Conservation (phyloP, 345 rosid genomes). For the Acer yangbiense region DNA sequence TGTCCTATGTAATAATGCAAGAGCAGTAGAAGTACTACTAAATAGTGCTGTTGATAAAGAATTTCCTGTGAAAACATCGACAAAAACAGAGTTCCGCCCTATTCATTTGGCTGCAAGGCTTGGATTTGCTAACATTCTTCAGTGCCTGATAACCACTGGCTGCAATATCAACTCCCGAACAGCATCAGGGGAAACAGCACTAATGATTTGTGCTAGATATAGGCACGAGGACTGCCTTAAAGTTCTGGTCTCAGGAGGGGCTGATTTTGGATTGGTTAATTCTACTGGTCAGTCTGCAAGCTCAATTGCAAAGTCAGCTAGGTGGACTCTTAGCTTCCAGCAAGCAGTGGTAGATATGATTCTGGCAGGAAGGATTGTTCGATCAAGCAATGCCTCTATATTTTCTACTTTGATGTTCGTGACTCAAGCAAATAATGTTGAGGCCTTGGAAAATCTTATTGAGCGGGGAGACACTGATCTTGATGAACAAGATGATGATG, state of each 20-base stretch:
- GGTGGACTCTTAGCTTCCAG: slow-evolving; percentile 51
- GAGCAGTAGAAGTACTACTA: slow-evolving; percentile 49
- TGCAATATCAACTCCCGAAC: slow-evolving; percentile 54
- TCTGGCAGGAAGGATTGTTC: slow-evolving; percentile 39
- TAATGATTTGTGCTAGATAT: slow-evolving; percentile 55
- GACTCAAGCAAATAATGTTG: slow-evolving; percentile 38
- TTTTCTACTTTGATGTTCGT: slow-evolving; percentile 42
- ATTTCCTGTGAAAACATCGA: slow-evolving; percentile 34
- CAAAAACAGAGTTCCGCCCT: slow-evolving; percentile 38
- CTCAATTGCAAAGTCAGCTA: slow-evolving; percentile 38
- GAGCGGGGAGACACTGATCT: slow-evolving; percentile 32
- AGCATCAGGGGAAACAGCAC: slow-evolving; percentile 56
- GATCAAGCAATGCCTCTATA: slow-evolving; percentile 38
- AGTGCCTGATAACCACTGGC: slow-evolving; percentile 37
- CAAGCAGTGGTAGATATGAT: slow-evolving; percentile 44
- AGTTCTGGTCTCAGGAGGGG: slow-evolving; percentile 49
- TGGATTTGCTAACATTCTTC: slow-evolving; percentile 39
- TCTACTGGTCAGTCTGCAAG: slow-evolving; percentile 38
- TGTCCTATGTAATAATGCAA: slow-evolving; percentile 53
- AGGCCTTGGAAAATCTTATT: slow-evolving; percentile 40
- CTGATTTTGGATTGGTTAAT: slow-evolving; percentile 51
- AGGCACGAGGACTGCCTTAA: slow-evolving; percentile 46
- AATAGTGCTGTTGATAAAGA: slow-evolving; percentile 46
- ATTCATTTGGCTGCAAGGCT: slow-evolving; percentile 57
- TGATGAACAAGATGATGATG: slow-evolving; percentile 48